Percentiles rank a stretch among this genome's conserved stretches.
Evolutionary conservation across 139 green algal genomes (phyloP).

Genomic region (Haematococcus sp.): DNA sequence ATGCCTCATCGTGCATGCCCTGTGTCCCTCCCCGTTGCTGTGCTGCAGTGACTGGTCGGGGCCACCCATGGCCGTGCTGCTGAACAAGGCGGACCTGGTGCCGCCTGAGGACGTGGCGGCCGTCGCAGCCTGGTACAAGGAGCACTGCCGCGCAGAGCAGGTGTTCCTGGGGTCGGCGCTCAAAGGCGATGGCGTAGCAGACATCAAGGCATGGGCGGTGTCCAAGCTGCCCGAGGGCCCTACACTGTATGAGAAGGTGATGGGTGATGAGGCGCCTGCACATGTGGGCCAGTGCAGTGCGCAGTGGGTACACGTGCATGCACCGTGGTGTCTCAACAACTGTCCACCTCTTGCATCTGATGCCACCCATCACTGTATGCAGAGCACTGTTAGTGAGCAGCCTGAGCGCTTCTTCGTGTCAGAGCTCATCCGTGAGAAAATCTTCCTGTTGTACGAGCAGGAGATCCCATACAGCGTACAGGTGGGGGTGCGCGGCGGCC

Average conservation of each 20-base stretch:
- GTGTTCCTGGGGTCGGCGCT: constrained; percentile 46
- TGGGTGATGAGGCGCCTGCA: not conserved
- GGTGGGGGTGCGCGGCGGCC: constrained; percentile 18
- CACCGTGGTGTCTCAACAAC: too few species aligned
- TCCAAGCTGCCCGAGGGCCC: constrained; percentile 72
- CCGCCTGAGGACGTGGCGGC: constrained; percentile 28
- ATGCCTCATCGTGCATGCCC: too few species aligned
- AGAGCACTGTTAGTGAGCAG: constrained; percentile 74
- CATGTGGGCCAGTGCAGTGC: too few species aligned
- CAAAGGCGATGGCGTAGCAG: constrained; percentile 24
- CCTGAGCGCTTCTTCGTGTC: constrained; percentile 95
- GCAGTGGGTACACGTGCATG: too few species aligned
- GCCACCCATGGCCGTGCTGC: constrained; percentile 75
- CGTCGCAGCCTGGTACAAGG: constrained; percentile 55
- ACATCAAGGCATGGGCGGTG: constrained; percentile 68
- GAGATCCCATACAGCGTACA: constrained; percentile 89
- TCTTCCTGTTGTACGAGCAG: constrained; percentile 89
- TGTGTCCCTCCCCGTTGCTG: not conserved
- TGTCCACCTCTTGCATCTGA: too few species aligned
- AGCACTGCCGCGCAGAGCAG: constrained; percentile 35
- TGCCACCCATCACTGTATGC: constrained; percentile 4
- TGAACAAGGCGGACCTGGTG: constrained; percentile 84
- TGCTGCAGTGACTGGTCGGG: constrained; percentile 41
- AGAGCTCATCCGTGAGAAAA: constrained; percentile 95
- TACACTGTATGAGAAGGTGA: constrained; percentile 80